Evolutionary conservation across 1,284 basidiomycete species (phyloP), one percentile per base, ranked within the genome.

Genomic region (Puccinia novopanici): DNA sequence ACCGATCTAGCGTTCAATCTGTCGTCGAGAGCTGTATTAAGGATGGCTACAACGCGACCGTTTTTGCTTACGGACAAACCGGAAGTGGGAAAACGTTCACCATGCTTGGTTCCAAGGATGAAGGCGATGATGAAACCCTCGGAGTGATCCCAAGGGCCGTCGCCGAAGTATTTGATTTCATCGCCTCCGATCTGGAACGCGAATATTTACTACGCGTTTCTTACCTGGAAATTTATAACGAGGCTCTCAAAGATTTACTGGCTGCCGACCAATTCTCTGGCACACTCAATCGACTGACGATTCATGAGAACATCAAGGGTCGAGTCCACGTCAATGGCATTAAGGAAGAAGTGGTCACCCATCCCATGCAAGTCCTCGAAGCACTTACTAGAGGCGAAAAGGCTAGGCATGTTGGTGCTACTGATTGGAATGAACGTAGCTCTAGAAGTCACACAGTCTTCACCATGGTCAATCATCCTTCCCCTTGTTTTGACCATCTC

Each of bases 41-140:
- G 93, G 93, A 96, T 72, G 96, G 96, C 13, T 98, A 91, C 88
- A 98, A 99, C 85, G 90, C 94, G 15, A 93, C 98, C 82, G 90
- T 96, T 68, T 97, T 97, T 84, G 94, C 94, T n/a, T 77, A 77
- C 55, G 94, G 94, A 45, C 86, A 87, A 61, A 93, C 93, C 0
- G 92, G 92, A 0, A 92, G 92, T n/a, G 95, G 95, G 73, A 98
- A 97, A 88, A 97, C 94, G 0, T 95, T 92, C 84, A 97, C 94
- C 22, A 90, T 99, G 65, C 89, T 89, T 6, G 96, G 96, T 15
- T 91, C 89, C 48, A 90, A 91, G 12, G 88, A 89, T 1, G 91
- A 98, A 83, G 94, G 94, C 0, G 91, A 89, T 52, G 90, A 91
- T 13, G 88, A 90, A 3, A 91, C 98, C 83, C 94, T 94, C 0